Base-by-base conservation (phyloP, 495 filamentous ascomycete genomes). In the Parathielavia hyrcaniae region DNA sequence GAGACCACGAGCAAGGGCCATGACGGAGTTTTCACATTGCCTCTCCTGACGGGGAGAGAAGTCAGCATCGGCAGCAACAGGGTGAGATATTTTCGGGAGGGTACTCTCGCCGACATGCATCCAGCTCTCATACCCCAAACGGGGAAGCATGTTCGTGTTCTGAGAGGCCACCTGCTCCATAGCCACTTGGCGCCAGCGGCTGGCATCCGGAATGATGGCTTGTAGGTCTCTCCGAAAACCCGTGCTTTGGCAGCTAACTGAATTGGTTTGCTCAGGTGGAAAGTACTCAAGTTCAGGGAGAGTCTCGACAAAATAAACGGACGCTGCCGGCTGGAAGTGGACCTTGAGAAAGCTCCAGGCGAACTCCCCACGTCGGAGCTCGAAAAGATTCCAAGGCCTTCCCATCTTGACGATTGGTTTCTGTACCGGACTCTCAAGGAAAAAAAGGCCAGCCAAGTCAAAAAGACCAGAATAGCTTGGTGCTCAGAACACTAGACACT, bases 161-260 rank as follows among this genome's bases (percentile, higher is more conserved):
- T 81, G 32, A 59, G 79, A 45, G 74, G 77, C 0, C 63, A 72
- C 43, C 49, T 51, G 26, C 59, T 81, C n/a, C 70, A 66, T 55
- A 77, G 76, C 45, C 62, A 66, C 34, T 69, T 75, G 20, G 76
- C 77, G 1, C 79, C 79, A 7, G 34, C 51, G 30, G 75, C 67
- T 1, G 79, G 79, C 4, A 56, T 81, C 7, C 65, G 79, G 48
- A 79, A 79, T 41, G 79, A 81, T 60, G 79, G 79, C 49, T 53
- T 78, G 76, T 81, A 67, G 52, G 73, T 72, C 1, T 19, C 4
- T 16, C 9, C 22, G 17, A 50, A 2, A 10, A 0, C 12, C 8
- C 38, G 0, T 46, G 7, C 14, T 40, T 20, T 35, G 45, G 19
- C 60, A 57, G 19, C 65, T 67, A 45, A 65, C 61, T n/a, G 51